These are phyloP conservation scores for Dictyostelium purpureum DNA, from an alignment of 78 protist species.

Conservation along the genomic window DNA sequence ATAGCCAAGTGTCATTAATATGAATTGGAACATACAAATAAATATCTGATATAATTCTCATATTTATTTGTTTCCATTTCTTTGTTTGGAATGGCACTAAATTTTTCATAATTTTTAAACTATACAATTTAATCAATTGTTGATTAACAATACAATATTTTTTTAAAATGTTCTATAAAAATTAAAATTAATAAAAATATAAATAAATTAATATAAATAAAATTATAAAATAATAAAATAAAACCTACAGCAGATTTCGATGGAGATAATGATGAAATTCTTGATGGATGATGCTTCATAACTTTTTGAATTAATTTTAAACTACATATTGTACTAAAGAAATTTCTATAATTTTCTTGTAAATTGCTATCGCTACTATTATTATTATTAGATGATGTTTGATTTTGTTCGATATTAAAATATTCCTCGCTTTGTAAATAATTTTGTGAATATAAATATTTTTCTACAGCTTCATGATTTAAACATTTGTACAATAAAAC, in stretches of 20 bases:
- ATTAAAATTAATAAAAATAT: not conserved
- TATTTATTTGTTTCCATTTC: slow-evolving; percentile 72
- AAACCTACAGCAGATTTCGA: slow-evolving; percentile 59
- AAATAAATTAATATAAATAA: not conserved
- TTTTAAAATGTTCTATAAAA: slow-evolving; percentile 30
- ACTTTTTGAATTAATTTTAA: slow-evolving; percentile 59
- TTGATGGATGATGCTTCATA: slow-evolving; percentile 46
- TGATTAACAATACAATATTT: slow-evolving; percentile 40
- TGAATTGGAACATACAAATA: slow-evolving; percentile 67
- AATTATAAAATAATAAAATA: not conserved
- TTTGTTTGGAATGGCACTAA: slow-evolving; percentile 42
- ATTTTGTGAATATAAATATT: slow-evolving; percentile 42
- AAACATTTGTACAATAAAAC: slow-evolving; percentile 53
- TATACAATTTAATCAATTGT: slow-evolving; percentile 19
- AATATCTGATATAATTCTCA: slow-evolving; percentile 67
- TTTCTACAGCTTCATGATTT: slow-evolving; percentile 51
- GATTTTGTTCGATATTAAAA: not conserved
- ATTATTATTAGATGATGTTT: not conserved
- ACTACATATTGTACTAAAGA: slow-evolving; percentile 19
- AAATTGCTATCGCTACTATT: slow-evolving; percentile 3
- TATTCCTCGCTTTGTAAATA: slow-evolving; percentile 14
- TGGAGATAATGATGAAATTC: slow-evolving; percentile 27
- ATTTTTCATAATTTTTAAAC: slow-evolving; percentile 58
- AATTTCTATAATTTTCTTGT: slow-evolving; percentile 23
- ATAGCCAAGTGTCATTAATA: slow-evolving; percentile 64